Conservation (phyloP, 352 stramenopile genomes). For the Blastocystis sp. region DNA sequence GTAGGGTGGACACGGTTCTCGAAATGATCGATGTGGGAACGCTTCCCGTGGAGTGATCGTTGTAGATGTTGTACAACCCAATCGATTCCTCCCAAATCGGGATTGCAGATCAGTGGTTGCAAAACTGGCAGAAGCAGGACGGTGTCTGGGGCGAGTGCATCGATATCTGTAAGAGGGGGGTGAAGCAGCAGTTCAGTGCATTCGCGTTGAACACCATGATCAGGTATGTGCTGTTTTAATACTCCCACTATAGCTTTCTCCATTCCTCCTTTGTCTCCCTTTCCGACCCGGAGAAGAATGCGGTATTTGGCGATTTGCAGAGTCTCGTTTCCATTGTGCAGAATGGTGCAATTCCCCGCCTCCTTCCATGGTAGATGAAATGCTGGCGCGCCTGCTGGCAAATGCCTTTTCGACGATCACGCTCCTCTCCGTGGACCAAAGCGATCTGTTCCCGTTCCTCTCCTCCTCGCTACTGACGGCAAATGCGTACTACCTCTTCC, state of each 20-base stretch:
- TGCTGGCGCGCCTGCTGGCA: background rate
- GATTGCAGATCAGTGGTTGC: constrained; percentile 60
- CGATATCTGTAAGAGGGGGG: background rate
- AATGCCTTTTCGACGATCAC: constrained; percentile 28
- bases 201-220: constrained; percentile 62
- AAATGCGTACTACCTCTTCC: background rate
- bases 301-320: constrained; percentile 7
- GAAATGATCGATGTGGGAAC: constrained; percentile 44
- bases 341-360: background rate
- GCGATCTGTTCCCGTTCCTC: constrained; percentile 9
- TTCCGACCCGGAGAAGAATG: background rate
- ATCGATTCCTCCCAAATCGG: constrained; percentile 2
- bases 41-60: background rate
- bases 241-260: constrained; percentile 13
- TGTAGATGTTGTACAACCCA: constrained; percentile 59
- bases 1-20: background rate
- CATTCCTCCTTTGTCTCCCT: constrained; percentile 12
- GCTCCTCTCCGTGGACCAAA: constrained; percentile 16
- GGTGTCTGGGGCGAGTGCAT: constrained; percentile 7
- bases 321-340: background rate
- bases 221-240: background rate
- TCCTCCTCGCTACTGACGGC: background rate
- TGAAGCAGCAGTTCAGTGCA: constrained; percentile 3
- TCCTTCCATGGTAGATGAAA: constrained; percentile 21
- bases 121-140: constrained; percentile 31